Evolutionary conservation across 2,329 filamentous ascomycete genomes (phyloP).

Genomic region (Trichoderma sp.): DNA sequence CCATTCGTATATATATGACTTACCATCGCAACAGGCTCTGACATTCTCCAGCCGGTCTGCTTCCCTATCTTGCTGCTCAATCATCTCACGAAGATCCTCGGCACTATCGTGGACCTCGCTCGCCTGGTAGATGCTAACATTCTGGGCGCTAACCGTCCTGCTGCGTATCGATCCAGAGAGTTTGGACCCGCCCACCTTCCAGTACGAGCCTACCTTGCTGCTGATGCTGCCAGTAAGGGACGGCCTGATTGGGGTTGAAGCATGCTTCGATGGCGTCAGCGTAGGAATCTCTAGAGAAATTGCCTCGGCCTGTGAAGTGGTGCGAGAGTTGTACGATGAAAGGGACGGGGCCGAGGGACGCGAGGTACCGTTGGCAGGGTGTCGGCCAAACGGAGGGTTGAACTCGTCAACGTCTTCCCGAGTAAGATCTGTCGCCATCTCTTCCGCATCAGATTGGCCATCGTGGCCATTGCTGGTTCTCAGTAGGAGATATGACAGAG

Average conservation of each 20-base stretch:
- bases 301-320: conserved; percentile 60
- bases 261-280: conserved; percentile 50
- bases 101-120: conserved; percentile 72
- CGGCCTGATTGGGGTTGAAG: conserved; percentile 34
- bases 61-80: conserved; percentile 76
- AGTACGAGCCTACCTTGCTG: conserved; percentile 62
- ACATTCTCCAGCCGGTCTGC: conserved; percentile 89
- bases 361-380: conserved; percentile 35
- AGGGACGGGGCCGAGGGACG: conserved; percentile 64
- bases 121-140: conserved; percentile 58
- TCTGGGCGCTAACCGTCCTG: conserved; percentile 48
- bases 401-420: conserved; percentile 74
- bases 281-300: conserved; percentile 57
- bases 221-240: conserved; percentile 47
- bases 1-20: conserved; percentile 37
- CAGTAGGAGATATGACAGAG: conserved; percentile 86
- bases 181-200: conserved; percentile 49
- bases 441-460: conserved; percentile 62
- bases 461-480: conserved; percentile 68
- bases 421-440: conserved; percentile 57
- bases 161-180: conserved; percentile 54
- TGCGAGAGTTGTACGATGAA: conserved; percentile 78
- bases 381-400: conserved; percentile 62
- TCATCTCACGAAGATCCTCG: conserved; percentile 78
- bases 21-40: conserved; percentile 95